Evolutionary conservation across 2,329 filamentous ascomycete genomes (phyloP).

Genomic region (Biscogniauxia mediterranea): DNA sequence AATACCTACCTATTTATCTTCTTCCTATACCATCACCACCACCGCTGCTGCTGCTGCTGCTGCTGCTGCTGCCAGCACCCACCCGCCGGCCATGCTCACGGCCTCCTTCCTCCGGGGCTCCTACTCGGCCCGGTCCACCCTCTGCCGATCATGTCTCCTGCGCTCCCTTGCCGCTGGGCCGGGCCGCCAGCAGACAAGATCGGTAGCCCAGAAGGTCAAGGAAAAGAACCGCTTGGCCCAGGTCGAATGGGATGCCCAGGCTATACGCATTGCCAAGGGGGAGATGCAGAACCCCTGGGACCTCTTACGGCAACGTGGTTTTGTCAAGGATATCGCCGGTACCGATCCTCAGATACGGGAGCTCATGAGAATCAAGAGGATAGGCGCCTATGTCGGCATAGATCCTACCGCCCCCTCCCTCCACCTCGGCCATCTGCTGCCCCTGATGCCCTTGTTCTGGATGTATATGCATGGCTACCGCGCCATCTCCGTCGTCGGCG

Average conservation of each 20-base stretch:
- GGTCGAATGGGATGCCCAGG: slow-evolving; percentile 47
- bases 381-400: slow-evolving; percentile 77
- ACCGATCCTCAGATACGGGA: slow-evolving; percentile 51
- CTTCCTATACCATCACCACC: no score
- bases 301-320: slow-evolving; percentile 68
- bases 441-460: slow-evolving; percentile 83
- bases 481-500: slow-evolving; percentile 66
- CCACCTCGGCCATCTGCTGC: slow-evolving; percentile 77
- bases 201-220: slow-evolving; percentile 42
- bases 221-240: slow-evolving; percentile 43
- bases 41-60: no score
- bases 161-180: slow-evolving; percentile 10
- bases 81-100: slow-evolving; percentile 18
- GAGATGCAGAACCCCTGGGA: slow-evolving; percentile 56
- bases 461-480: slow-evolving; percentile 74
- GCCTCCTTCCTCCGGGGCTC: slow-evolving; percentile 6
- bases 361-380: slow-evolving; percentile 62
- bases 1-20: no score
- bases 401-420: slow-evolving; percentile 79
- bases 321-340: slow-evolving; percentile 69
- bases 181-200: slow-evolving; percentile 29
- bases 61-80: no score
- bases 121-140: slow-evolving; percentile 13
- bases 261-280: slow-evolving; percentile 48
- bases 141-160: slow-evolving; percentile 28